These are phyloP conservation scores for Chlorophyllum brunneum DNA, from an alignment of 768 basidiomycete species.

Conservation along the genomic window DNA sequence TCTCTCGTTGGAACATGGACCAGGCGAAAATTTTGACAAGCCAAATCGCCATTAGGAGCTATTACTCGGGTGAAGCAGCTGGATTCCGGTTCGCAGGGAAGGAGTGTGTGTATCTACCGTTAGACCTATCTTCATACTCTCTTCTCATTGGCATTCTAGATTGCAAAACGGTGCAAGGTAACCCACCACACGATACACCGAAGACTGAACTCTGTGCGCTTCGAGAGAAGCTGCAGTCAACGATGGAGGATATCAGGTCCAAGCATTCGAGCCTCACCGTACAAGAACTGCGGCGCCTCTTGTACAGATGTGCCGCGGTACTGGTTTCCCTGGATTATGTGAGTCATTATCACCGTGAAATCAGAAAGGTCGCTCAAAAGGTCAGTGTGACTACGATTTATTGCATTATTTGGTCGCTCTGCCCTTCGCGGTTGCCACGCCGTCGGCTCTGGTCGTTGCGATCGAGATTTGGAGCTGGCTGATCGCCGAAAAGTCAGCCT, in stretches of 20 bases:
- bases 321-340: conserved; percentile 70
- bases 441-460: conserved; percentile 79
- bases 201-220: conserved; percentile 61
- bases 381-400: conserved; percentile 79
- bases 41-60: conserved; percentile 88
- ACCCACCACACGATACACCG: conserved; percentile 54
- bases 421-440: conserved; percentile 88
- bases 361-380: neutral
- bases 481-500: conserved; percentile 75
- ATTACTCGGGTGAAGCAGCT: conserved; percentile 82
- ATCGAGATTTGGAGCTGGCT: conserved; percentile 98
- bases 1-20: conserved; percentile 72
- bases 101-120: conserved; percentile 37
- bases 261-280: conserved; percentile 75
- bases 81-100: conserved; percentile 70
- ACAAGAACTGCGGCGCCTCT: conserved; percentile 76
- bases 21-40: conserved; percentile 76
- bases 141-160: conserved; percentile 46
- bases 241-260: conserved; percentile 61
- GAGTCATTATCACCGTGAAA: conserved; percentile 1
- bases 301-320: conserved; percentile 84
- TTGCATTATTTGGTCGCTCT: conserved; percentile 83
- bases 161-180: conserved; percentile 40
- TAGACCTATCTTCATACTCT: neutral
- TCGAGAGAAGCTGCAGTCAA: conserved; percentile 61